Conservation (phyloP, 768 basidiomycete genomes). For the Cubamyces sp. region DNA sequence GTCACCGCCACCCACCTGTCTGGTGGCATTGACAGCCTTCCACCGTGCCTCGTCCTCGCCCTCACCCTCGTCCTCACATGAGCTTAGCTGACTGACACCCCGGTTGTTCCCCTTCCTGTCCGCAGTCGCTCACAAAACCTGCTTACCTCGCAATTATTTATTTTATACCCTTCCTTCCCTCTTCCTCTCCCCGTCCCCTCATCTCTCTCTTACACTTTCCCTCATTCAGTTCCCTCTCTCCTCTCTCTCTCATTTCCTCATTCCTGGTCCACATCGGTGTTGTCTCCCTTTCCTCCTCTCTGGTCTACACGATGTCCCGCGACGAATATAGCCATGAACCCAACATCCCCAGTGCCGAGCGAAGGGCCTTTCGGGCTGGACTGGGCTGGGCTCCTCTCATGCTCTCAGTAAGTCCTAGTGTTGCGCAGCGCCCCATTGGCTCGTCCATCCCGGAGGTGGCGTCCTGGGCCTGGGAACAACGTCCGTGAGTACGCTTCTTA, state of each 20-base stretch:
- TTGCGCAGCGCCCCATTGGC: neutral
- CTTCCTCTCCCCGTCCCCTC: neutral
- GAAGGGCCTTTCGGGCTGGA: too few relatives aligned
- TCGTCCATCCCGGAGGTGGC: neutral
- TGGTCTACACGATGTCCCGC: constrained; percentile 15
- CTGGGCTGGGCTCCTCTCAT: too few relatives aligned
- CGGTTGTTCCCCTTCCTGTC: neutral
- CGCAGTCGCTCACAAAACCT: constrained; percentile 15
- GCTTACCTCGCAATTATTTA: constrained; percentile 26
- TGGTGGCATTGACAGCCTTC: too few relatives aligned
- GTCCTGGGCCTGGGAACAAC: neutral
- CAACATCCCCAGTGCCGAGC: neutral
- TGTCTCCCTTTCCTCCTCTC: neutral
- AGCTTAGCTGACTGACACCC: neutral
- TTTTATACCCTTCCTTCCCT: constrained; percentile 17
- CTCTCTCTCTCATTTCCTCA: neutral
- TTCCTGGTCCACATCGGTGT: constrained; percentile 6
- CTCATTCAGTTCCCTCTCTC: neutral
- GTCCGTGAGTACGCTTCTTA: too few relatives aligned
- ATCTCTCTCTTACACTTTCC: constrained; percentile 9
- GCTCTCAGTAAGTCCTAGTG: too few relatives aligned
- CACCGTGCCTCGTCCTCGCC: neutral
- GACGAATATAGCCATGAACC: constrained; percentile 14
- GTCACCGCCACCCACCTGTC: too few relatives aligned
- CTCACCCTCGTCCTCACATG: too few relatives aligned